Conservation (phyloP, 495 filamentous ascomycete genomes). For the Talaromyces ruber region DNA sequence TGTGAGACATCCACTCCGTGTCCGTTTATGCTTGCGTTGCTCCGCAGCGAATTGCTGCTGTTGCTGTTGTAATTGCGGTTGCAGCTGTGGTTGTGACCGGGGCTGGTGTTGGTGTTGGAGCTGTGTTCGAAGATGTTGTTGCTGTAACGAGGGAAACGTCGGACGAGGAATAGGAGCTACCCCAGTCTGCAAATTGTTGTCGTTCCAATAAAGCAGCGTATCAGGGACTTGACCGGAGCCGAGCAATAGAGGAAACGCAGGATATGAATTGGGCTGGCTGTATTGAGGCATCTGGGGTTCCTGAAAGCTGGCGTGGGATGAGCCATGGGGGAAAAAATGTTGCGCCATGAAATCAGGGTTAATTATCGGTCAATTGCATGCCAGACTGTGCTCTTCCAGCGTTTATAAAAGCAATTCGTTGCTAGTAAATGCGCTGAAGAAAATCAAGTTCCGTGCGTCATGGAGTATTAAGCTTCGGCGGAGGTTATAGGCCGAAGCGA, state of each 20-base stretch:
- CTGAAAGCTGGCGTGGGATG: constrained; percentile 23
- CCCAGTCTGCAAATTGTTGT: not conserved
- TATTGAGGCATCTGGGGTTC: constrained; percentile 5
- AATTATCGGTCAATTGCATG: not conserved
- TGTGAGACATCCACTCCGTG: constrained; percentile 89
- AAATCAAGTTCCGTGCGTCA: not conserved
- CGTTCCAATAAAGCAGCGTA: constrained; percentile 32
- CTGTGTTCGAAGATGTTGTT: constrained; percentile 10
- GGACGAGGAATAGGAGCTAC: not conserved
- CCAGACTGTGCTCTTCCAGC: not conserved
- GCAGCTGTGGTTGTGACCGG: constrained; percentile 11
- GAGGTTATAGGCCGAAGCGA: not conserved
- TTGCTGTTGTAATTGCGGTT: constrained; percentile 19
- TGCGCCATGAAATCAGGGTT: not conserved
- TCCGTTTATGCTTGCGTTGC: constrained; percentile 87
- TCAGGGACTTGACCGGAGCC: constrained; percentile 31
- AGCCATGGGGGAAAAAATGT: constrained; percentile 24
- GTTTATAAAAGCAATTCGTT: not conserved
- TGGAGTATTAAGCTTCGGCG: not conserved
- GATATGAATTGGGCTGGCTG: constrained; percentile 16
- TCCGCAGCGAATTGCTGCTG: constrained; percentile 39
- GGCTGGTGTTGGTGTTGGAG: constrained; percentile 14
- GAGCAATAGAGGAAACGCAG: constrained; percentile 26
- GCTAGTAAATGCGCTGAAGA: not conserved
- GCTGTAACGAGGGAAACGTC: constrained; percentile 14